Conservation (phyloP, 169 alveolate genomes). For the Fabrea salina region DNA sequence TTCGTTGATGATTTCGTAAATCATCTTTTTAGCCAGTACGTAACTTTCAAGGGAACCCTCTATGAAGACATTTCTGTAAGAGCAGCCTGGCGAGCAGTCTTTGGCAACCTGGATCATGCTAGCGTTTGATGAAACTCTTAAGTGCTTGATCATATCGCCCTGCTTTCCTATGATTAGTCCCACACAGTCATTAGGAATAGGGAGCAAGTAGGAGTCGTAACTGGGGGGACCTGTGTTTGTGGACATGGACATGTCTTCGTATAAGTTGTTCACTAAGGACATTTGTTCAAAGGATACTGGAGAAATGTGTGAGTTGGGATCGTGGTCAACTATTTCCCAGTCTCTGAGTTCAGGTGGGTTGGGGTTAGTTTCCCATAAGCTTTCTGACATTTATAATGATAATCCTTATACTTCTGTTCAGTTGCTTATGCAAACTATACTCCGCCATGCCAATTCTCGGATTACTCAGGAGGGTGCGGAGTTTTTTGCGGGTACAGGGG, state of each 20-base stretch:
- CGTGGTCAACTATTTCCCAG: too few species aligned
- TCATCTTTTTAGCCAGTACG: conserved; percentile 51
- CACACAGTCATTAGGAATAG: conserved; percentile 65
- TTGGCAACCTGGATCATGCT: conserved; percentile 71
- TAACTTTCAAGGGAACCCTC: conserved; percentile 61
- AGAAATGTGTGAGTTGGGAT: too few species aligned
- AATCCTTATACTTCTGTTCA: too few species aligned
- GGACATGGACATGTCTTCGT: conserved; percentile 34
- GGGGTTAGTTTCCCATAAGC: too few species aligned
- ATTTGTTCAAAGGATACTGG: too few species aligned
- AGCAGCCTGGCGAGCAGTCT: conserved; percentile 49
- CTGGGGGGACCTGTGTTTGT: conserved; percentile 36
- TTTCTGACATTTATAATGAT: too few species aligned
- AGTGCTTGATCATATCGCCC: conserved; percentile 55
- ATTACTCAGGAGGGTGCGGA: too few species aligned
- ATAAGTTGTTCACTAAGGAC: conserved; percentile 15
- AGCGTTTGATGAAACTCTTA: conserved; percentile 51
- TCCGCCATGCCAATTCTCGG: too few species aligned
- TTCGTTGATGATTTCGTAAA: conserved; percentile 47
- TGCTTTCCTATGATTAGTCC: conserved; percentile 61
- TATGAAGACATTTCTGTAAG: conserved; percentile 55
- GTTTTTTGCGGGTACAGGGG: too few species aligned
- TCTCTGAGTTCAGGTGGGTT: too few species aligned
- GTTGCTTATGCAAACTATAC: too few species aligned
- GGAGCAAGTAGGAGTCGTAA: conserved; percentile 31